These are phyloP conservation scores for Aspergillus pseudoterreus DNA, from an alignment of 2,329 filamentous ascomycete species.

Conservation along the genomic window DNA sequence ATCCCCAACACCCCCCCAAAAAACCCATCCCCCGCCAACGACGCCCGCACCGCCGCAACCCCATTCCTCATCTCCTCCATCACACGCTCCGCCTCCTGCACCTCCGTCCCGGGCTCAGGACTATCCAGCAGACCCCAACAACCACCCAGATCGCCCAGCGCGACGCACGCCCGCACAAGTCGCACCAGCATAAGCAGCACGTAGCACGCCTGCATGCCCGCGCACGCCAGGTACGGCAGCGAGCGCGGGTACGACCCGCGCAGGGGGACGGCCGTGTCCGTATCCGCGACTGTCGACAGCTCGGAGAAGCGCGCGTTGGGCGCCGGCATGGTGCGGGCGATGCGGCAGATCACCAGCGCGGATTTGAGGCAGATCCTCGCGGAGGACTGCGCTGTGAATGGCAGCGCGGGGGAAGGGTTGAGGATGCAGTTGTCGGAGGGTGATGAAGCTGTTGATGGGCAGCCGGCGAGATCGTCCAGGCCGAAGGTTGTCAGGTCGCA, in stretches of 20 bases:
- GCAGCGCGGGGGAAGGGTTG: conserved; percentile 11
- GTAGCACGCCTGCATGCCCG: conserved; percentile 23
- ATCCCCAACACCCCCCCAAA: conserved; percentile 23
- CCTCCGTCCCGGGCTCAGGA: conserved; percentile 17
- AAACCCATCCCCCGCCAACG: conserved; percentile 16
- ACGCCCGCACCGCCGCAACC: conserved; percentile 12
- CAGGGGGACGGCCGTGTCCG: background rate
- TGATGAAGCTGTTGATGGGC: background rate
- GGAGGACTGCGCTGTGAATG: conserved; percentile 23
- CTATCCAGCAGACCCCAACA: conserved; percentile 20
- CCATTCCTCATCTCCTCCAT: conserved; percentile 21
- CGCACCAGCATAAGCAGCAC: conserved; percentile 21
- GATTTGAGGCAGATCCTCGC: conserved; percentile 22
- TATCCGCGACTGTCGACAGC: background rate
- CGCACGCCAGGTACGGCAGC: conserved; percentile 21
- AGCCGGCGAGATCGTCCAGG: conserved; percentile 1
- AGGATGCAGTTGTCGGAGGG: conserved; percentile 1
- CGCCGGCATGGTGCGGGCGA: conserved; percentile 15
- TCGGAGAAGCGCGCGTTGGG: conserved; percentile 5
- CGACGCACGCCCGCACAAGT: conserved; percentile 16
- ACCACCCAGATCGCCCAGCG: conserved; percentile 10
- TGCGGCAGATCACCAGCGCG: conserved; percentile 15
- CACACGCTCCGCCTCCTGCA: conserved; percentile 20
- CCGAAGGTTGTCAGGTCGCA: conserved; percentile 21
- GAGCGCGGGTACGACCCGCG: conserved; percentile 9